These are phyloP conservation scores for Aechmea fasciata DNA, from an alignment of 176 grass and related monocot species.

Conservation along the genomic window DNA sequence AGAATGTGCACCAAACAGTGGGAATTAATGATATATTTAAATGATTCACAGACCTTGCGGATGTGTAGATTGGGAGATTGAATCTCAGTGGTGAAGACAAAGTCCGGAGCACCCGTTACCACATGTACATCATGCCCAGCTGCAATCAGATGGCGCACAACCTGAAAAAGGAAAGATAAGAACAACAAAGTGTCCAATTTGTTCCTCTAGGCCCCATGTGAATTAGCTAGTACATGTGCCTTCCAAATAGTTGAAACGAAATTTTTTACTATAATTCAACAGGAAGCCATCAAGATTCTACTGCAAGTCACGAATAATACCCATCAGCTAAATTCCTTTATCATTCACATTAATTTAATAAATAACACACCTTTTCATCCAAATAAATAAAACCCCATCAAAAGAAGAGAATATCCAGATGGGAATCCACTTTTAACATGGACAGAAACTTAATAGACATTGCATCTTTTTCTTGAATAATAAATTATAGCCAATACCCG, in stretches of 20 bases:
- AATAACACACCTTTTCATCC: too few species aligned
- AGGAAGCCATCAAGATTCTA: not conserved
- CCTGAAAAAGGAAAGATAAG: constrained; percentile 27
- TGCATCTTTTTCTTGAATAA: not conserved
- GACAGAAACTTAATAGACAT: not conserved
- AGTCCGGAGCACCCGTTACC: constrained; percentile 72
- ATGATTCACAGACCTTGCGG: constrained; percentile 33
- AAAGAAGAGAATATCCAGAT: not conserved
- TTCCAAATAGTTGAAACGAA: not conserved
- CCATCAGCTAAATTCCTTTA: too few species aligned
- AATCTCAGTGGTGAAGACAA: constrained; percentile 96
- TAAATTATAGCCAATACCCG: too few species aligned
- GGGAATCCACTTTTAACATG: too few species aligned
- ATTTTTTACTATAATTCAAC: too few species aligned
- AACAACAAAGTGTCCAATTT: not conserved
- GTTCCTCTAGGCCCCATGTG: not conserved
- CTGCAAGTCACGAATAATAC: not conserved
- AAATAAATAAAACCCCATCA: too few species aligned
- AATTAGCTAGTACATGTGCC: not conserved
- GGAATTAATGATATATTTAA: not conserved
- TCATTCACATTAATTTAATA: too few species aligned
- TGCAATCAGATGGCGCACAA: constrained; percentile 78
- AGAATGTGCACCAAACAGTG: too few species aligned
- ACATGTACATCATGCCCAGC: constrained; percentile 92
- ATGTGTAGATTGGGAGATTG: constrained; percentile 64